Conservation (phyloP, 768 basidiomycete genomes). For the Lyophyllum decastes region DNA sequence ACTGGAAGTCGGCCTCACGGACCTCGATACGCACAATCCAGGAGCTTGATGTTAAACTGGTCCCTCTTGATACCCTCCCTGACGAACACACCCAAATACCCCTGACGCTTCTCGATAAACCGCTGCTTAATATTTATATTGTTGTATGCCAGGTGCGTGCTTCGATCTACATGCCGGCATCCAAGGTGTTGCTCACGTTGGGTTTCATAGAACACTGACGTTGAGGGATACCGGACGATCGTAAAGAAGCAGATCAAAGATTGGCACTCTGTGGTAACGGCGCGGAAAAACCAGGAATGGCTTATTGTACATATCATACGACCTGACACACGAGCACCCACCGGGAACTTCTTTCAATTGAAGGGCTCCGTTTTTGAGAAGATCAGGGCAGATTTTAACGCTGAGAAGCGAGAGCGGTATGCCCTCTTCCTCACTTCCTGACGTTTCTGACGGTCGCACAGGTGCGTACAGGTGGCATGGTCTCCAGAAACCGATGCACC, state of each 20-base stretch:
- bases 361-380: constrained; percentile 88
- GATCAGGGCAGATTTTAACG: constrained; percentile 89
- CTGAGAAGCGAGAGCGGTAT: constrained; percentile 84
- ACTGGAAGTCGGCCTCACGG: constrained; percentile 83
- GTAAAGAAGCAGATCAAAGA: constrained; percentile 89
- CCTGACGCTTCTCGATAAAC: constrained; percentile 79
- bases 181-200: constrained; percentile 8
- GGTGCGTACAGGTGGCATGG: constrained; percentile 85
- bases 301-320: constrained; percentile 85
- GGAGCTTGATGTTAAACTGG: constrained; percentile 77
- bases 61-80: constrained; percentile 64
- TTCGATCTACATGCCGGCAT: background rate
- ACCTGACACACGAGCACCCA: constrained; percentile 60
- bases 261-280: constrained; percentile 72
- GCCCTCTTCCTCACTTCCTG: constrained; percentile 10
- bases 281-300: constrained; percentile 90
- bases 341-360: constrained; percentile 78
- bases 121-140: constrained; percentile 84
- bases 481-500: constrained; percentile 72
- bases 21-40: constrained; percentile 85
- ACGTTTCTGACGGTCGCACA: constrained; percentile 30
- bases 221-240: constrained; percentile 76
- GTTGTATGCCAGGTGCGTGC: constrained; percentile 86
- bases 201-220: constrained; percentile 51
- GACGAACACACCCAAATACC: constrained; percentile 80